phyloP scores from a whole-genome alignment of 345 rosid species.

The Pseudoturritis turrita region DNA sequence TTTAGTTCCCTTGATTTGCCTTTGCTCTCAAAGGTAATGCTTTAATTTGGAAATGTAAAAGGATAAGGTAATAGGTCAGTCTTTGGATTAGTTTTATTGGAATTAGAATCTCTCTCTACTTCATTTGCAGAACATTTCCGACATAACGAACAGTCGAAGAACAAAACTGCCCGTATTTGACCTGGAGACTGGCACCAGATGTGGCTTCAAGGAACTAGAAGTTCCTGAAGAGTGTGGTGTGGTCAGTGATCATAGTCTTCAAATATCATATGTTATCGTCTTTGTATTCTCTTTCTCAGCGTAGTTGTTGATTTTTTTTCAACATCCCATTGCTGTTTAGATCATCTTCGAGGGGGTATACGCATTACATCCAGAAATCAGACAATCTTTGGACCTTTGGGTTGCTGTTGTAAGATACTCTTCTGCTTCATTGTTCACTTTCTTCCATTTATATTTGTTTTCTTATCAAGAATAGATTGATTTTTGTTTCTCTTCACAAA shows the following conservation, averaged over 20 bases:
- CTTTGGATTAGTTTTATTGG: not conserved
- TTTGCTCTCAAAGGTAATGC: conserved; percentile 82
- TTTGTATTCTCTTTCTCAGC: not conserved
- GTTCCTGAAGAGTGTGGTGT: conserved; percentile 96
- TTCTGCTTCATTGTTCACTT: conserved; percentile 24
- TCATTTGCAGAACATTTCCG: conserved; percentile 67
- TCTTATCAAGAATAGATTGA: conserved; percentile 13
- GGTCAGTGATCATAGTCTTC: conserved; percentile 45
- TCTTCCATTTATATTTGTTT: not conserved
- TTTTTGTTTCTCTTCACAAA: conserved; percentile 23
- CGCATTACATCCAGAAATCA: conserved; percentile 92
- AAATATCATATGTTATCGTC: not conserved
- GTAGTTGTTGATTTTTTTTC: not conserved
- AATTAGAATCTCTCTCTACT: conserved; percentile 12
- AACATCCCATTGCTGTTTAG: conserved; percentile 42
- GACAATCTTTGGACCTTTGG: conserved; percentile 89
- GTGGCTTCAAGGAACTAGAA: conserved; percentile 85
- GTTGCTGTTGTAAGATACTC: conserved; percentile 87
- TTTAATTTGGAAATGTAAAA: not conserved
- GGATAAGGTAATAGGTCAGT: not conserved
- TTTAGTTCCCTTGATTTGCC: conserved; percentile 81
- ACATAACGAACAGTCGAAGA: conserved; percentile 60
- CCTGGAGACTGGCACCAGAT: conserved; percentile 86
- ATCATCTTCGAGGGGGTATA: conserved; percentile 96
- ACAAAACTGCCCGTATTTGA: conserved; percentile 82